Evolutionary conservation across 306 rosid genomes (phyloP).

Genomic region (Mimosa bimucronata): DNA sequence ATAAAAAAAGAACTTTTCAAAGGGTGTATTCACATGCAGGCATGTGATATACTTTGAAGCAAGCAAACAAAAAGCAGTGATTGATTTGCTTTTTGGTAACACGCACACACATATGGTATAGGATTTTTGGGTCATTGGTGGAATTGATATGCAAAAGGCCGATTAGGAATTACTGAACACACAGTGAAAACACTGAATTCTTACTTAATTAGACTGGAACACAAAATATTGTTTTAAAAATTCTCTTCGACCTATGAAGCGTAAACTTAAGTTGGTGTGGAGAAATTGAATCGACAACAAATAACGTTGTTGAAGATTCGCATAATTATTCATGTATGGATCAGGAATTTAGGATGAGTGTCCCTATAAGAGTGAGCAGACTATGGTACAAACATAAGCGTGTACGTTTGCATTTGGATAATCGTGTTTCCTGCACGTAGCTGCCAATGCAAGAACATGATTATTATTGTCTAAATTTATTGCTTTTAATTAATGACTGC

Average conservation of each 20-base stretch:
- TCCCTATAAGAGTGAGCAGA: slow-evolving; percentile 23
- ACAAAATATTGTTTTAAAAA: too few species aligned
- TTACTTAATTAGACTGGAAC: too few species aligned
- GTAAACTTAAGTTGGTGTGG: too few species aligned
- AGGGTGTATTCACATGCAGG: slow-evolving; percentile 17
- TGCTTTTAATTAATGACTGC: not conserved
- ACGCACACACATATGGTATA: not conserved
- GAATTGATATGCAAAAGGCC: not conserved
- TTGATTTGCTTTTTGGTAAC: not conserved
- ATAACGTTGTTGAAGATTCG: not conserved
- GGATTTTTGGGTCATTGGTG: not conserved
- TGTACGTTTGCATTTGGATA: slow-evolving; percentile 6
- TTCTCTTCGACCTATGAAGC: too few species aligned
- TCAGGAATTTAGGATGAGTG: slow-evolving; percentile 28
- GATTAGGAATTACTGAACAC: too few species aligned
- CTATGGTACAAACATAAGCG: not conserved
- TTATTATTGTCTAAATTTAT: slow-evolving; percentile 35
- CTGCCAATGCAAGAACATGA: not conserved
- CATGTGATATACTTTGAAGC: slow-evolving; percentile 1
- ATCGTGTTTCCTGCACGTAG: slow-evolving; percentile 10
- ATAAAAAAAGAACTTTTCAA: not conserved
- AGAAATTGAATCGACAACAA: too few species aligned
- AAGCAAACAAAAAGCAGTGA: not conserved
- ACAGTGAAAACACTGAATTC: too few species aligned
- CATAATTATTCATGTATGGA: not conserved